Percentiles rank a stretch among this genome's conserved stretches.
Evolutionary conservation across 2,329 filamentous ascomycete genomes (phyloP).

Genomic region (Nothophoma quercina): DNA sequence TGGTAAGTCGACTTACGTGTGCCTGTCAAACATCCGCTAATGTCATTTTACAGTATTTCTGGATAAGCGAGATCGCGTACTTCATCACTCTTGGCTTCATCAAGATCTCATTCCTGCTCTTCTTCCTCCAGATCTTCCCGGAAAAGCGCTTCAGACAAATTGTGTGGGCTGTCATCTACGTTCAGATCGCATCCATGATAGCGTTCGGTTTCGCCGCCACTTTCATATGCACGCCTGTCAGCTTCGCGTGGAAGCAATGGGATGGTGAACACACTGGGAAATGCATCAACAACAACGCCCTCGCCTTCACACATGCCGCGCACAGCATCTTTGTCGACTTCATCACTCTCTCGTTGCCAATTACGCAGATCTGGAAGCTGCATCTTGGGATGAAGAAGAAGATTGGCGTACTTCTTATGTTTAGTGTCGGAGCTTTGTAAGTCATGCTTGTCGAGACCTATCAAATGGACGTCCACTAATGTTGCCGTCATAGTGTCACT

Average conservation of each 20-base stretch:
- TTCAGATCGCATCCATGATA: constrained; percentile 28
- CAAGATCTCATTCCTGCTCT: constrained; percentile 37
- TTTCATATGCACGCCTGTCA: constrained; percentile 43
- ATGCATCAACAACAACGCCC: constrained; percentile 44
- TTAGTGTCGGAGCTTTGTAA: constrained; percentile 48
- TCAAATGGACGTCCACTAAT: not conserved
- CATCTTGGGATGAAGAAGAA: constrained; percentile 45
- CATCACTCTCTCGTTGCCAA: constrained; percentile 38
- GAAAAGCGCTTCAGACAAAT: constrained; percentile 20
- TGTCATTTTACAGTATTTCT: constrained; percentile 25
- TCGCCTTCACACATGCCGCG: constrained; percentile 40
- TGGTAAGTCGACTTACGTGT: not conserved
- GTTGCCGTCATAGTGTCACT: constrained; percentile 48
- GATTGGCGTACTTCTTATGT: constrained; percentile 47
- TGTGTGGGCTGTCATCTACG: constrained; percentile 20
- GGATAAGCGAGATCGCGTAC: constrained; percentile 43
- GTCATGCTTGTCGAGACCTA: not conserved
- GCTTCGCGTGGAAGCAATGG: constrained; percentile 40
- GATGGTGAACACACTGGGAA: constrained; percentile 35
- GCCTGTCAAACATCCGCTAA: not conserved
- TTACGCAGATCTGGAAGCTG: constrained; percentile 39
- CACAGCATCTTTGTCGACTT: constrained; percentile 41
- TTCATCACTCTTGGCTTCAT: constrained; percentile 32
- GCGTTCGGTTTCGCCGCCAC: constrained; percentile 26
- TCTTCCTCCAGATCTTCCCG: constrained; percentile 39